These are phyloP conservation scores for Picea sitchensis DNA, from an alignment of 75 land plant genomes.

Conservation along the genomic window DNA sequence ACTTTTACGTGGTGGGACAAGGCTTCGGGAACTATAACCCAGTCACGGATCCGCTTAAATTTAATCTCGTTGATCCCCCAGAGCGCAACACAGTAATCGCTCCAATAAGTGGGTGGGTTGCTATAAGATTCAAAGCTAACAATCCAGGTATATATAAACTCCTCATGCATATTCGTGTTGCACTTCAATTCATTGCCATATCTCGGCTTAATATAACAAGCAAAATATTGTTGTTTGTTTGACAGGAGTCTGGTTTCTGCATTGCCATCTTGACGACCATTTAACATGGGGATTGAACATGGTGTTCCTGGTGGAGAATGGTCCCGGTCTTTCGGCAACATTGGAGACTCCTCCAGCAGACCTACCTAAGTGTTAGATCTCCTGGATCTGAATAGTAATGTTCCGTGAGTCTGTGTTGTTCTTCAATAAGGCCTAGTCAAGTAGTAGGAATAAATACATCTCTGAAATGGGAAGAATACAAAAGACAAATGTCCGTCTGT, in stretches of 20 bases:
- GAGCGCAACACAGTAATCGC: conserved; percentile 39
- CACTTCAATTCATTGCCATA: background rate
- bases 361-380: no score
- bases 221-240: background rate
- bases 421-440: no score
- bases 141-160: conserved; percentile 22
- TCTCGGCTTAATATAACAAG: background rate
- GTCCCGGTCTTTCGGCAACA: background rate
- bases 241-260: conserved; percentile 27
- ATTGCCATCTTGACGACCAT: conserved; percentile 32
- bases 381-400: no score
- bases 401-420: no score
- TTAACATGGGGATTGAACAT: conserved; percentile 23
- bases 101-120: conserved; percentile 44
- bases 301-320: conserved; percentile 27
- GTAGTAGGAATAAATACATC: no score
- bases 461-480: no score
- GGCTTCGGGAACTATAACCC: conserved; percentile 46
- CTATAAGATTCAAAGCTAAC: conserved; percentile 43
- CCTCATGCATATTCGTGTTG: background rate
- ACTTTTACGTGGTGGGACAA: conserved; percentile 29
- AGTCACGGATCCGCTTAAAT: conserved; percentile 25
- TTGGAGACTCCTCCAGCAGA: conserved; percentile 20
- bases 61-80: conserved; percentile 53
- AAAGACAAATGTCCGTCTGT: no score